Percentiles rank a stretch among this genome's conserved stretches.
Evolutionary conservation across 2,329 filamentous ascomycete genomes (phyloP).

Genomic region (Podosphaera fusca): DNA sequence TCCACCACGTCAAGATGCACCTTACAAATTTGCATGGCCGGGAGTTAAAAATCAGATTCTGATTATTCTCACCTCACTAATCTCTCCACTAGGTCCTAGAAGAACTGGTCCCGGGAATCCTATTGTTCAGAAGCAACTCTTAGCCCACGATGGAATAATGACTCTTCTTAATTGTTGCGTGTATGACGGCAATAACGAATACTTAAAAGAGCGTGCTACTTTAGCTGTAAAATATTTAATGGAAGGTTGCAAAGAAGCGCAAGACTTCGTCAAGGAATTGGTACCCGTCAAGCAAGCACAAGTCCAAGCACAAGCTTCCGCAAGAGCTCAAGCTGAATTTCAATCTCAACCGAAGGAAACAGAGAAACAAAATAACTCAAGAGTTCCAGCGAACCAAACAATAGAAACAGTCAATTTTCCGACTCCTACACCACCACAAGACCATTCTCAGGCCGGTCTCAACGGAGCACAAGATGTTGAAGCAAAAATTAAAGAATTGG

Average conservation of each 20-base stretch:
- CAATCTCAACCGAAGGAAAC: conserved; percentile 1
- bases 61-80: conserved; percentile 66
- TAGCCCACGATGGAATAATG: conserved; percentile 66
- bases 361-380: conserved; percentile 1
- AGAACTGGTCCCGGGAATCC: conserved; percentile 39
- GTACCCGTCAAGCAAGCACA: conserved; percentile 14
- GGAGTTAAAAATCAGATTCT: conserved; percentile 84
- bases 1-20: conserved; percentile 35
- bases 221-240: conserved; percentile 70
- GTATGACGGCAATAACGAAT: conserved; percentile 84
- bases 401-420: not conserved
- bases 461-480: conserved; percentile 5
- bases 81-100: conserved; percentile 53
- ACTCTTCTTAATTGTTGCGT: conserved; percentile 71
- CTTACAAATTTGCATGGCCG: conserved; percentile 40
- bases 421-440: not conserved
- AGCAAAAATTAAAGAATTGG: conserved; percentile 5
- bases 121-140: conserved; percentile 69
- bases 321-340: conserved; percentile 5
- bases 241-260: conserved; percentile 51
- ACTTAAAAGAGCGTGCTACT: conserved; percentile 76
- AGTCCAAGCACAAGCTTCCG: conserved; percentile 7
- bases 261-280: conserved; percentile 40
- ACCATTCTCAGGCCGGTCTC: not conserved
- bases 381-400: not conserved